These are phyloP conservation scores for Lepidium sativum DNA, from an alignment of 345 rosid species.

Conservation along the genomic window DNA sequence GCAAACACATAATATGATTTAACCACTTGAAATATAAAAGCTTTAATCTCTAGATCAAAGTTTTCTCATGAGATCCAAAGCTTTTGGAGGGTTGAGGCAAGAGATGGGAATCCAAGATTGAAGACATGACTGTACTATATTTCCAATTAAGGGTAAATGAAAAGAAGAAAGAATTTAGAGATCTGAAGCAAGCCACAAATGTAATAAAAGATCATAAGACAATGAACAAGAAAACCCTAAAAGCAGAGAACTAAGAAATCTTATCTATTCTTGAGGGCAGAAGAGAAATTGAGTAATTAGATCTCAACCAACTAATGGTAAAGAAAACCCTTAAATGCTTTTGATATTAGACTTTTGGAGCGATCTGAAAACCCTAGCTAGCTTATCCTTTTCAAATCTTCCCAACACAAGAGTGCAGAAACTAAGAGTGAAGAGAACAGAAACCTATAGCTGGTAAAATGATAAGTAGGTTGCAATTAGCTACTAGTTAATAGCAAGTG, in stretches of 20 bases:
- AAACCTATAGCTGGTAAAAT: constrained; percentile 1
- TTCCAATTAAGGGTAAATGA: background rate
- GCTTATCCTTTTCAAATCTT: background rate
- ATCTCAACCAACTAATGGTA: constrained; percentile 1
- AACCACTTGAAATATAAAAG: constrained; percentile 14
- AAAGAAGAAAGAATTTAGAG: background rate
- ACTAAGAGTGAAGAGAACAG: constrained; percentile 2
- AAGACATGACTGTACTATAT: background rate
- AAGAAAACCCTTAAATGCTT: constrained; percentile 3
- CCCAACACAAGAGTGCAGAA: background rate
- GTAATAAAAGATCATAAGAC: background rate
- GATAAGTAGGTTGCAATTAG: constrained; percentile 2
- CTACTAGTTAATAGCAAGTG: constrained; percentile 5
- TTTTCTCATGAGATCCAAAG: constrained; percentile 6
- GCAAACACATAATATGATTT: constrained; percentile 9
- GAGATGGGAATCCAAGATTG: background rate
- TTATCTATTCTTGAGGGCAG: background rate
- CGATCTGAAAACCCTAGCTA: constrained; percentile 17
- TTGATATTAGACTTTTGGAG: background rate
- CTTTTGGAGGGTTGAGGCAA: constrained; percentile 5
- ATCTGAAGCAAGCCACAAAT: constrained; percentile 2
- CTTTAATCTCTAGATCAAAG: background rate
- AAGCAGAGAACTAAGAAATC: background rate
- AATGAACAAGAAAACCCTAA: constrained; percentile 13
- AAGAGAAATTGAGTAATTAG: background rate